Evolutionary conservation across 2,329 filamentous ascomycete genomes (phyloP), one percentile per base, ranked within the genome.

Genomic region (Arthrobotrys musiformis): DNA sequence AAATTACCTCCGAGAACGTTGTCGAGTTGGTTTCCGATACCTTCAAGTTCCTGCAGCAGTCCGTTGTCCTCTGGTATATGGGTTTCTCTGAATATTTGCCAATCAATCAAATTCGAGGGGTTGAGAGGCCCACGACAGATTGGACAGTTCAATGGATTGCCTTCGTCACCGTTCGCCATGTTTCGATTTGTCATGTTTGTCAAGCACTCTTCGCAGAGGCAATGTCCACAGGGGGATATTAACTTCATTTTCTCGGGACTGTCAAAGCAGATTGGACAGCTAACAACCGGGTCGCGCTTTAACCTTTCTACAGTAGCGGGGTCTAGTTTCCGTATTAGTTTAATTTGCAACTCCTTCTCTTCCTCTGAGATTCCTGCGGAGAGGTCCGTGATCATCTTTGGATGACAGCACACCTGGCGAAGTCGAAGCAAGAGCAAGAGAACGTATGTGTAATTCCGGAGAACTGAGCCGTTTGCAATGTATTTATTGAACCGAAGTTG

Each of bases 151-250:
- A 60, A n/a, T 11, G 89, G 85, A 70, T 85, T 85, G 50, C 82
- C 83, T 24, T 82, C 84, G 67, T 92, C 90, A 4, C 90, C 91
- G 70, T 89, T 86, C 28, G 85, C 87, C 46, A 91, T 84, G 76
- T 85, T 86, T 1, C 90, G 83, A 48, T 84, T 92, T 0, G 87
- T 86, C 54, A 96, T 87, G 67, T 87, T 89, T 4, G 89, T 87
- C 77, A 95, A 90, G 82, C 93, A 97, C 78, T 93, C 91, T 0
- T 87, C 85, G 83, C 93, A 97, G 24, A 90, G 89, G 75, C 90
- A 89, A 81, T 97, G 93, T 1, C 93, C 93, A 81, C 93, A 97
- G 0, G 93, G 93, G 62, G 93, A 86, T 82, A 94, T 91, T 79
- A 97, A 61, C n/a, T 52, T 40, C 19, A 64, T 48, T 26, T 35